Conservation (phyloP, 2,329 filamentous ascomycete species). For the Teratosphaeria zuluensis region DNA sequence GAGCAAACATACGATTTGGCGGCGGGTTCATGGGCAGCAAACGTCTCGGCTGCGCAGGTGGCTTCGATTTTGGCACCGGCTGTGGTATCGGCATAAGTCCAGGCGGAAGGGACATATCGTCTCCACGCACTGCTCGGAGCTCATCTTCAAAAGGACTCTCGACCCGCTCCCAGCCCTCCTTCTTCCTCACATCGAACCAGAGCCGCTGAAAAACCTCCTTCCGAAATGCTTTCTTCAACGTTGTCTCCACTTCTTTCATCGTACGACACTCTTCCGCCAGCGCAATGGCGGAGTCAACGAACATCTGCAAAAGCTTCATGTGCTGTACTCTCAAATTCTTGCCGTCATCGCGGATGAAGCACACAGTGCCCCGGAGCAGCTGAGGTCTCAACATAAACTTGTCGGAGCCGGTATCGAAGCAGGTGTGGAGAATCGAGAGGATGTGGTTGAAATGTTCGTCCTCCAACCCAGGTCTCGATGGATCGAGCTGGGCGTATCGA, state of each 20-base stretch:
- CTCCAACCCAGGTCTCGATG: neutral
- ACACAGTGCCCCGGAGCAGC: neutral
- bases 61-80: no score
- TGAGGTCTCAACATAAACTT: neutral
- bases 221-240: neutral
- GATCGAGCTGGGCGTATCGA: neutral
- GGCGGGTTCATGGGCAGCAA: no score
- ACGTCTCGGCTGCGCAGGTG: no score
- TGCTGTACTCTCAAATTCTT: neutral
- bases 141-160: neutral
- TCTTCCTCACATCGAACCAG: neutral
- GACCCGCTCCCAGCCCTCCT: neutral
- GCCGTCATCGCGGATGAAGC: neutral
- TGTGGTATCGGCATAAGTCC: no score
- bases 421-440: neutral
- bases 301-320: neutral
- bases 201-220: neutral
- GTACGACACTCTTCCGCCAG: neutral
- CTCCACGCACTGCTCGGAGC: neutral
- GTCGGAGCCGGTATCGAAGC: neutral
- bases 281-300: neutral
- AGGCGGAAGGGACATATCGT: no score
- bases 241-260: neutral
- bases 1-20: no score
- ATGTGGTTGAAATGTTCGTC: neutral